Evolutionary conservation across 495 filamentous ascomycete genomes (phyloP).

Genomic region (Hypoxylon fuscum): DNA sequence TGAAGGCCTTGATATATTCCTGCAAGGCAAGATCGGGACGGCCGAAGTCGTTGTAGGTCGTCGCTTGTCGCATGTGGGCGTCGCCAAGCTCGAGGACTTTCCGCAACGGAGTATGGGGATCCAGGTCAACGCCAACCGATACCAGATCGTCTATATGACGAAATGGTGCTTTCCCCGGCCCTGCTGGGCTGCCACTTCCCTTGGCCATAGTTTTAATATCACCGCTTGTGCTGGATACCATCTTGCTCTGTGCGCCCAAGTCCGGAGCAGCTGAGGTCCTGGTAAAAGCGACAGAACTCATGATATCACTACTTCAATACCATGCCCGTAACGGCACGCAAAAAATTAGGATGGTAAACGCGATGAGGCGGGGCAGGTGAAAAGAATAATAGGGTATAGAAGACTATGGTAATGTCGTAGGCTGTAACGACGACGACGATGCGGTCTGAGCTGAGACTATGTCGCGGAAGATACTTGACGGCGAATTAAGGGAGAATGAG

Average conservation of each 20-base stretch:
- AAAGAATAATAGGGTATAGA: not conserved
- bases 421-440: not conserved
- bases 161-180: conserved; percentile 53
- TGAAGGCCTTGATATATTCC: conserved; percentile 82
- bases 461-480: not conserved
- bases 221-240: conserved; percentile 1
- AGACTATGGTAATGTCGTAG: not conserved
- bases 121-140: conserved; percentile 53
- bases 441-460: not conserved
- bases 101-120: conserved; percentile 56
- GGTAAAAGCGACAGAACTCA: conserved; percentile 38
- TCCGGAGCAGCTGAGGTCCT: conserved; percentile 10
- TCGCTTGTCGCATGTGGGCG: conserved; percentile 58
- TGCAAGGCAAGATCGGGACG: conserved; percentile 60
- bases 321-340: not conserved
- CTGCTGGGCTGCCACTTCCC: conserved; percentile 13
- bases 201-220: not conserved
- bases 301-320: conserved; percentile 17
- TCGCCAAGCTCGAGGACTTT: conserved; percentile 62
- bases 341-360: not conserved
- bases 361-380: not conserved
- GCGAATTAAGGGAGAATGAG: not conserved
- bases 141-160: conserved; percentile 81
- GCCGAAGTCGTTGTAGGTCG: conserved; percentile 59
- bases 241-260: conserved; percentile 9